Evolutionary conservation across 1,284 basidiomycete genomes (phyloP), one percentile per base, ranked within the genome.

Genomic region (Apiotrichum akiyoshidainum): DNA sequence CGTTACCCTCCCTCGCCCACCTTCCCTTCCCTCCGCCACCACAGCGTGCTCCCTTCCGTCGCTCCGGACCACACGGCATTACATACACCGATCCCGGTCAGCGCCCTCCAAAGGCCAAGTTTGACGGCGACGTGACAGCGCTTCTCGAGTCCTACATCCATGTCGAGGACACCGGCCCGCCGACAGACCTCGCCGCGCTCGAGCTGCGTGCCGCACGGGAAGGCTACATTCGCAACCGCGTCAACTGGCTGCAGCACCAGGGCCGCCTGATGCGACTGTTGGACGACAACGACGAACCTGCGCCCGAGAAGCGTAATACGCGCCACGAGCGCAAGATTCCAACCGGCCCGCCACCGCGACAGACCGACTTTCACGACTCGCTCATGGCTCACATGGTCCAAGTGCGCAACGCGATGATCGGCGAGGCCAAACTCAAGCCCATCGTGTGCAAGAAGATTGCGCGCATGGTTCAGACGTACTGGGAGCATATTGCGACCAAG

Each of bases 391-490:
- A 80, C 55, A 77, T 78, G 60, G 59, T 73, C 4, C 74, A 79
- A 58, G 77, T 80, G 34, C 59, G 75, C 46, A 71, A 72, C 37
- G 73, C 77, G 17, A 75, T 80, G 61, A 34, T 76, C 39, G 71
- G 69, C 41, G 78, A 77, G 52, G 71, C 72, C 19, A 75, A 77
- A 46, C 55, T 66, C 48, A 79, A 79, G 59, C 65, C 69, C 2
- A 67, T 73, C 39, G 68, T 76, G 12, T 73, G 75, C 52, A 77
- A 74, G 58, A 76, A 86, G 68, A 82, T 92, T 46, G 87, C 89
- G 2, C 80, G 80, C 50, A 86, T 86, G 71, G 78, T 96, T 17
- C 81, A 85, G 58, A 81, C 77, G n/a, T 87, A 95, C 73, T 96
- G 91, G 86, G 89, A 90, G 59, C 81, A 80, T 40, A 79, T 85